phyloP scores from a whole-genome alignment of 805 yeast genomes.

The Ogataea thermomethanolica region DNA sequence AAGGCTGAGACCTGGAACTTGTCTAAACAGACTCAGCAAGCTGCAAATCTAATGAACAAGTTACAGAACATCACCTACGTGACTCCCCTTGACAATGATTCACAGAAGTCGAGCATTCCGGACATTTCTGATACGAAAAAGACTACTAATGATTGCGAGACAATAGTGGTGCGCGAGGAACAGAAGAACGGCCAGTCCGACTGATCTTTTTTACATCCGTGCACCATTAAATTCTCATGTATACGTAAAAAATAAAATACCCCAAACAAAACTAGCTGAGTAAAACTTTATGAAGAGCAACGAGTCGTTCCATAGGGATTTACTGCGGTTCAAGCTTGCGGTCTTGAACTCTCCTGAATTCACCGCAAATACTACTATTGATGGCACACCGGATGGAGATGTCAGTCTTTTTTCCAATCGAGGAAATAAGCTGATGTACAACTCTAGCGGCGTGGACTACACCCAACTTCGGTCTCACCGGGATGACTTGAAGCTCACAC shows the following conservation, averaged over 20 bases:
- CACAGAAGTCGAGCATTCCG: slow-evolving; percentile 3
- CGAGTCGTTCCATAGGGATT: slow-evolving; percentile 20
- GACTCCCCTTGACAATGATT: slow-evolving; percentile 3
- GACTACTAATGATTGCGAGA: slow-evolving; percentile 5
- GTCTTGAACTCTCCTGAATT: slow-evolving; percentile 15
- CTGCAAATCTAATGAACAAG: slow-evolving; percentile 25
- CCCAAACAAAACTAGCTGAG: neutral
- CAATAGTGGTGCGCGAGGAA: slow-evolving; percentile 4
- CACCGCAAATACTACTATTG: slow-evolving; percentile 3
- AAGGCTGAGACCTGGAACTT: slow-evolving; percentile 79
- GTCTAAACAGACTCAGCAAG: slow-evolving; percentile 29
- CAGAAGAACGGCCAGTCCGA: neutral
- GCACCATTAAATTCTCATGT: slow-evolving; percentile 1
- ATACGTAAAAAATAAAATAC: slow-evolving; percentile 1
- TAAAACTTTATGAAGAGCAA: slow-evolving; percentile 8
- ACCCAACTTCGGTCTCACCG: slow-evolving; percentile 24
- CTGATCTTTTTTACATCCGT: slow-evolving; percentile 1
- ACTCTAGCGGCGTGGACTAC: slow-evolving; percentile 24
- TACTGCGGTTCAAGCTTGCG: slow-evolving; percentile 25
- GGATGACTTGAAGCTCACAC: slow-evolving; percentile 21
- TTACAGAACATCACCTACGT: slow-evolving; percentile 27
- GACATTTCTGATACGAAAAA: slow-evolving; percentile 2
- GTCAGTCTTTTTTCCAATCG: slow-evolving; percentile 27
- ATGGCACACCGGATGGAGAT: slow-evolving; percentile 16
- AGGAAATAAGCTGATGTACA: slow-evolving; percentile 30